Evolutionary conservation across 129 eudicot species (phyloP).

Genomic region (Chrysanthemum makinoi): DNA sequence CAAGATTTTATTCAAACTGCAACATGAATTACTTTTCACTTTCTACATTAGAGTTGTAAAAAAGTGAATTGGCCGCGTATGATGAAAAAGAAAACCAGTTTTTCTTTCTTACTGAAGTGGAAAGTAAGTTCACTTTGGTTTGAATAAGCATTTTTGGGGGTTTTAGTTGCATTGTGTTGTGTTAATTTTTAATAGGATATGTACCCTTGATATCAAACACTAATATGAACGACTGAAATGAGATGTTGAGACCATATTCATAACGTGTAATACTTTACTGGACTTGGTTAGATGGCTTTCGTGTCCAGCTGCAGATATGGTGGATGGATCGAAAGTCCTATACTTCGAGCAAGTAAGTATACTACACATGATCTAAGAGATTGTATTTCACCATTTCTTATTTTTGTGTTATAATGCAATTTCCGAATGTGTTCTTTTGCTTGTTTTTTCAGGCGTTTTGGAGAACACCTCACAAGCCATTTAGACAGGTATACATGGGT

Average conservation of each 20-base stretch:
- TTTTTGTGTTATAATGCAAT: background rate
- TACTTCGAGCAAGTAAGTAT: slow-evolving; percentile 78
- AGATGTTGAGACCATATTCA: slow-evolving; percentile 1
- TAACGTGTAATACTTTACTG: slow-evolving; percentile 4
- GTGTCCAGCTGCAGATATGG: slow-evolving; percentile 94
- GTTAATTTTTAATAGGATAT: too few relatives aligned
- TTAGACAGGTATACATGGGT: slow-evolving; percentile 66
- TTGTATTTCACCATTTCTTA: background rate
- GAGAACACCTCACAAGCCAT: slow-evolving; percentile 98
- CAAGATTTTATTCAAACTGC: too few relatives aligned
- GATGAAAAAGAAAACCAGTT: too few relatives aligned
- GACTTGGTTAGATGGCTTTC: slow-evolving; percentile 71
- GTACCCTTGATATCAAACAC: too few relatives aligned
- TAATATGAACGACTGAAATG: too few relatives aligned
- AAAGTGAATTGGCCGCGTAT: too few relatives aligned
- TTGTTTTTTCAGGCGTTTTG: slow-evolving; percentile 76
- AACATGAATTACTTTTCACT: too few relatives aligned
- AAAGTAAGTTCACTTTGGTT: too few relatives aligned
- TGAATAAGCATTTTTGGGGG: too few relatives aligned
- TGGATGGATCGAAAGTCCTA: slow-evolving; percentile 84
- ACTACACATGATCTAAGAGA: background rate
- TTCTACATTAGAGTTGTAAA: too few relatives aligned
- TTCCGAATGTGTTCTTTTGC: slow-evolving; percentile 20
- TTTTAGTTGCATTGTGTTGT: too few relatives aligned
- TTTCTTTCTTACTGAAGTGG: too few relatives aligned